Conservation (phyloP, 768 basidiomycete genomes). For the Leucocoprinus birnbaumii region DNA sequence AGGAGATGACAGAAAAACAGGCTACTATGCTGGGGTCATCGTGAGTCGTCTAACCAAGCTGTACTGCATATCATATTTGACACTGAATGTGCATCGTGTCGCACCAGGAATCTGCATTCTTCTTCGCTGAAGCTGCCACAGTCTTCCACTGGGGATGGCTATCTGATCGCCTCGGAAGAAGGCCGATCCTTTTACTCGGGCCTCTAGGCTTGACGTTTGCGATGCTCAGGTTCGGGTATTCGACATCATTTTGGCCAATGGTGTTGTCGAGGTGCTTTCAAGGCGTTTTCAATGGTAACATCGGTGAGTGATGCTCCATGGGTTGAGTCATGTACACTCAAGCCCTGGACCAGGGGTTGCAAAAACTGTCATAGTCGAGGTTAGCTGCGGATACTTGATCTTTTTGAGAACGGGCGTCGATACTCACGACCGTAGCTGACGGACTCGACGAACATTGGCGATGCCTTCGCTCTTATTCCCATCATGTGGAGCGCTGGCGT, state of each 20-base stretch:
- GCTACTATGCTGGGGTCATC: constrained; percentile 48
- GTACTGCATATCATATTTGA: too few relatives aligned
- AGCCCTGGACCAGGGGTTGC: constrained; percentile 30
- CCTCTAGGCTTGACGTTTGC: constrained; percentile 37
- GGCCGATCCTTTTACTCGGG: constrained; percentile 41
- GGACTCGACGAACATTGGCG: constrained; percentile 34
- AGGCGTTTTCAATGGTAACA: constrained; percentile 39
- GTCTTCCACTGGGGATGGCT: constrained; percentile 43
- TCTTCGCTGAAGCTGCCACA: constrained; percentile 39
- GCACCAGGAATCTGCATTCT: constrained; percentile 44
- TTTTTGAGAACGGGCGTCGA: too few relatives aligned
- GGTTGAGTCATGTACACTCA: not conserved
- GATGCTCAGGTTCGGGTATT: constrained; percentile 40
- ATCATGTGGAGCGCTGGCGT: constrained; percentile 32
- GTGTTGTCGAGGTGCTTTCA: constrained; percentile 27
- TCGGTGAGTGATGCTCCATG: constrained; percentile 11
- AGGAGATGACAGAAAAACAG: constrained; percentile 41
- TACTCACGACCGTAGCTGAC: constrained; percentile 24
- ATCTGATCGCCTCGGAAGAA: constrained; percentile 40
- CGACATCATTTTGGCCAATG: constrained; percentile 33
- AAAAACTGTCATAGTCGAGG: constrained; percentile 46
- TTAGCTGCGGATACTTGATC: constrained; percentile 13
- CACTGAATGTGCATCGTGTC: too few relatives aligned
- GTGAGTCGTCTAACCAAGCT: constrained; percentile 22
- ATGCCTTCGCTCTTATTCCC: constrained; percentile 32